Conservation (phyloP, 371 early-diverging fungal genomes). For the Choanephora cucurbitarum region DNA sequence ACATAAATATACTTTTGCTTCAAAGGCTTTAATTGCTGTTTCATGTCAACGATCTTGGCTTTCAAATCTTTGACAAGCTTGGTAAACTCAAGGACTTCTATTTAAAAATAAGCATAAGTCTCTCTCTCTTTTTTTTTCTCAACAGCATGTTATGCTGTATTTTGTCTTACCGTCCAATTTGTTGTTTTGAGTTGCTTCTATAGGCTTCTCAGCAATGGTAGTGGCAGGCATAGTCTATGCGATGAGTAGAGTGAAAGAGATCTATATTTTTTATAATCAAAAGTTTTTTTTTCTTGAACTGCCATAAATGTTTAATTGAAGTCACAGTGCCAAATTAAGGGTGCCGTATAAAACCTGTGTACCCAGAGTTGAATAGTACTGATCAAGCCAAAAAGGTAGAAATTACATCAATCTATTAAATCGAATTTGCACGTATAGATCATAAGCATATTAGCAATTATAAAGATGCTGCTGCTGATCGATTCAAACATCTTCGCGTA, state of each 20-base stretch:
- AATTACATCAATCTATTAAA: too few relatives aligned
- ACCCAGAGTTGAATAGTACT: too few relatives aligned
- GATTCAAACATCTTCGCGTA: too few relatives aligned
- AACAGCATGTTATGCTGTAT: background rate
- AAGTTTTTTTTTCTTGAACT: too few relatives aligned
- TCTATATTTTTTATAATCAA: too few relatives aligned
- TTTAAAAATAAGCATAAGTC: conserved; percentile 8
- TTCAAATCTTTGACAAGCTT: conserved; percentile 54
- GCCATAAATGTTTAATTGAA: too few relatives aligned
- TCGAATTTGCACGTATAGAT: too few relatives aligned
- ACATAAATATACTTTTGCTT: conserved; percentile 46
- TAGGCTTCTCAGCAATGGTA: background rate
- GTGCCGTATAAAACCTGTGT: too few relatives aligned
- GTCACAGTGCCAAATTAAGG: too few relatives aligned
- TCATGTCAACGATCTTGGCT: conserved; percentile 57
- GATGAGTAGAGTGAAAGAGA: background rate
- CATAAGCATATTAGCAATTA: too few relatives aligned
- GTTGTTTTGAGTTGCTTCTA: background rate
- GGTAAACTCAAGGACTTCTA: conserved; percentile 31
- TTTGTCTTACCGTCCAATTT: background rate
- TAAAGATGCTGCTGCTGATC: too few relatives aligned
- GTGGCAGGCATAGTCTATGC: background rate
- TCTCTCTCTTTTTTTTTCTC: background rate
- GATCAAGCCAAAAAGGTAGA: too few relatives aligned
- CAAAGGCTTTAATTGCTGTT: conserved; percentile 54